Evolutionary conservation across 2,329 filamentous ascomycete genomes (phyloP).

Genomic region (Cladosporium sphaerospermum): DNA sequence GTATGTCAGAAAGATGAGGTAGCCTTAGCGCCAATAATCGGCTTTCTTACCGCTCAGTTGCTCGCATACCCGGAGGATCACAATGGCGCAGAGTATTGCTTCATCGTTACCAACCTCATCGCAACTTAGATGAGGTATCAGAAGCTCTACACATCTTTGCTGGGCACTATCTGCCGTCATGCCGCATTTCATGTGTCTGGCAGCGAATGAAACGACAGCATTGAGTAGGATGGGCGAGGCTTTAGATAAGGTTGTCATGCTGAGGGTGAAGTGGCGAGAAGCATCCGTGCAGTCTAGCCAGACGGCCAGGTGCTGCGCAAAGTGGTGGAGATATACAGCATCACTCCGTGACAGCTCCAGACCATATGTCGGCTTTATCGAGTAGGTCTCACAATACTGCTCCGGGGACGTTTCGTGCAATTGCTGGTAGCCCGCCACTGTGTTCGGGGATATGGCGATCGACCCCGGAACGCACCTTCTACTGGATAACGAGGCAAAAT

Average conservation of each 20-base stretch:
- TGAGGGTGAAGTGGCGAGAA: constrained; percentile 10
- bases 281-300: constrained; percentile 11
- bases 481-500: background rate
- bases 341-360: background rate
- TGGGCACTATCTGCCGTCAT: constrained; percentile 11
- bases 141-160: constrained; percentile 12
- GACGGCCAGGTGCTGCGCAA: constrained; percentile 11
- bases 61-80: constrained; percentile 23
- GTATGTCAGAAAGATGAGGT: background rate
- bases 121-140: constrained; percentile 11
- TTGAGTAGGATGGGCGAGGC: background rate
- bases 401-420: background rate
- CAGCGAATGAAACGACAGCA: constrained; percentile 7
- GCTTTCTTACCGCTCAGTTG: constrained; percentile 21
- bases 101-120: constrained; percentile 11
- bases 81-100: constrained; percentile 20
- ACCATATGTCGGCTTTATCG: background rate
- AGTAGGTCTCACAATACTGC: background rate
- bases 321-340: constrained; percentile 9
- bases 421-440: background rate
- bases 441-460: background rate
- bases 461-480: background rate
- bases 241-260: background rate
- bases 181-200: constrained; percentile 10
- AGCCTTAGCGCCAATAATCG: constrained; percentile 7